Conservation (phyloP, 2,329 filamentous ascomycete genomes). For the Diaporthe amygdali region DNA sequence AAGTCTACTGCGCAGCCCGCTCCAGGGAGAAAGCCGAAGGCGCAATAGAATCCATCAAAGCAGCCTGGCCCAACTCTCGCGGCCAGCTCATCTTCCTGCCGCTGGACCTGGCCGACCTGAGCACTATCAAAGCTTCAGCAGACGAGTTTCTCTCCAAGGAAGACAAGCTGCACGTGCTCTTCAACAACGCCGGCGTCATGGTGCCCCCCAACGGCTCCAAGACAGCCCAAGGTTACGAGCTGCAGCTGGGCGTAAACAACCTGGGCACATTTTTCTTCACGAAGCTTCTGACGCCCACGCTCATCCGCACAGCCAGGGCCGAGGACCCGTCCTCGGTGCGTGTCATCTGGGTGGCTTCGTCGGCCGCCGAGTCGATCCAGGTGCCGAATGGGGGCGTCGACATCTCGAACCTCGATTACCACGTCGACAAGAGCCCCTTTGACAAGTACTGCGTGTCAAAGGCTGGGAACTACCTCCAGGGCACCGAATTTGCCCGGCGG, state of each 20-base stretch:
- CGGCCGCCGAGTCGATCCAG: slow-evolving; percentile 12
- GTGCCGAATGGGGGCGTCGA: slow-evolving; percentile 8
- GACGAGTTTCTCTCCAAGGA: slow-evolving; percentile 30
- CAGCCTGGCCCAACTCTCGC: slow-evolving; percentile 24
- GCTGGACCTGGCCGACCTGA: slow-evolving; percentile 37
- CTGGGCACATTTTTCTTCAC: slow-evolving; percentile 25
- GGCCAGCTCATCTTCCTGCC: slow-evolving; percentile 39
- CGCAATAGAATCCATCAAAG: slow-evolving; percentile 47
- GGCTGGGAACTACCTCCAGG: slow-evolving; percentile 30
- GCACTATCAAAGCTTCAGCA: slow-evolving; percentile 31
- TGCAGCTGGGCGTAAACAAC: slow-evolving; percentile 25
- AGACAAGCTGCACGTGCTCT: slow-evolving; percentile 40
- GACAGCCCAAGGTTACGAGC: slow-evolving; percentile 29
- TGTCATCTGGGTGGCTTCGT: slow-evolving; percentile 23
- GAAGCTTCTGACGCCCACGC: slow-evolving; percentile 22
- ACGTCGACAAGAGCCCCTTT: neutral
- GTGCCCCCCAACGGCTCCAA: slow-evolving; percentile 32
- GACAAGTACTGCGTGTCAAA: slow-evolving; percentile 33
- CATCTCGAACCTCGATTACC: slow-evolving; percentile 21
- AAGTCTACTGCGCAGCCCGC: slow-evolving; percentile 56
- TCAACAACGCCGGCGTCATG: slow-evolving; percentile 48
- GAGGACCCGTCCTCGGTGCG: slow-evolving; percentile 17
- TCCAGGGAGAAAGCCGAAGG: slow-evolving; percentile 43
- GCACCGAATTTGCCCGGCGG: slow-evolving; percentile 31
- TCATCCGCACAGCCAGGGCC: slow-evolving; percentile 11